phyloP scores from a whole-genome alignment of 169 alveolate species.

The Plasmodium berghei region DNA sequence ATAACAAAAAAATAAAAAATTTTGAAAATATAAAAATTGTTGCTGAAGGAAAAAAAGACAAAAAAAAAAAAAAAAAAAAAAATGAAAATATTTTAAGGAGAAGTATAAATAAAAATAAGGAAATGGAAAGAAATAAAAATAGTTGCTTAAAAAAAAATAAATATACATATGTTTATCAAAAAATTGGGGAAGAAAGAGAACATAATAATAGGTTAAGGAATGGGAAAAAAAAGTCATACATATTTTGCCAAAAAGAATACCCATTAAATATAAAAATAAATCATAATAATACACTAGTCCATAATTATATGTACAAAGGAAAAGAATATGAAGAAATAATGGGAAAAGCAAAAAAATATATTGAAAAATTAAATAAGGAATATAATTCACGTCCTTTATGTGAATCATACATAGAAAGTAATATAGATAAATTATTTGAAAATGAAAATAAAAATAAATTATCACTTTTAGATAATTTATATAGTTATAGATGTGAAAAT shows the following conservation, averaged over 20 bases:
- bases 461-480: no score
- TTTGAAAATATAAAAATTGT: no score
- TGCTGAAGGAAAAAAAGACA: slow-evolving; percentile 22
- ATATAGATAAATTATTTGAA: slow-evolving; percentile 19
- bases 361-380: slow-evolving; percentile 3
- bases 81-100: slow-evolving; percentile 48
- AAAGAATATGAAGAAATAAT: slow-evolving; percentile 19
- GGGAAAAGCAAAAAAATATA: neutral
- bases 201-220: slow-evolving; percentile 12
- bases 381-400: slow-evolving; percentile 33
- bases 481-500: no score
- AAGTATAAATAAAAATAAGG: slow-evolving; percentile 38
- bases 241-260: slow-evolving; percentile 36
- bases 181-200: slow-evolving; percentile 2
- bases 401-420: slow-evolving; percentile 39
- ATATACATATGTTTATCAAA: no score
- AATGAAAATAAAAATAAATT: slow-evolving; percentile 15
- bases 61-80: slow-evolving; percentile 11
- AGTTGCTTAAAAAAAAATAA: no score
- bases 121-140: neutral
- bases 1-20: slow-evolving; percentile 2
- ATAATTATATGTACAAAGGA: slow-evolving; percentile 56
- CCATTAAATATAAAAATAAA: slow-evolving; percentile 26
- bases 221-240: slow-evolving; percentile 14
- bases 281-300: slow-evolving; percentile 15